These are phyloP conservation scores for Leishmania braziliensis DNA, from an alignment of 208 protist genomes.

Conservation along the genomic window DNA sequence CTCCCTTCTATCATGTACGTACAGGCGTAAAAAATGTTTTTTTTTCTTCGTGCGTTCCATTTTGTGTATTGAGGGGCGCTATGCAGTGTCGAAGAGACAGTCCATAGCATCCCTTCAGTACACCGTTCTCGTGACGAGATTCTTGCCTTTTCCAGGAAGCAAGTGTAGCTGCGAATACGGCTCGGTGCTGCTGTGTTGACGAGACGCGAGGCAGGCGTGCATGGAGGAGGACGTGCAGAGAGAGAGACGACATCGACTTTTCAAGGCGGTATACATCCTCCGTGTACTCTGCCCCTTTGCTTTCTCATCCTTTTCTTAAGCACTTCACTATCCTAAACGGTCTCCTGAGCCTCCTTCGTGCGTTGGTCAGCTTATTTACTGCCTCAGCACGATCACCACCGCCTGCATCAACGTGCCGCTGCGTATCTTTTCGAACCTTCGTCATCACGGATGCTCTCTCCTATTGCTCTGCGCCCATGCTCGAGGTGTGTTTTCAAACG, in stretches of 20 bases:
- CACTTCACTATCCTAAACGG: background rate
- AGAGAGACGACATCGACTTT: background rate
- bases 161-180: background rate
- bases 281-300: background rate
- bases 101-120: background rate
- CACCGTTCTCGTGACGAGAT: background rate
- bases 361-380: background rate
- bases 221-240: background rate
- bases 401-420: background rate
- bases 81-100: background rate
- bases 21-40: background rate
- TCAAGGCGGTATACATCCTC: background rate
- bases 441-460: background rate
- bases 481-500: background rate
- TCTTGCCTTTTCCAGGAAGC: background rate
- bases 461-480: background rate
- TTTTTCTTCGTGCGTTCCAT: background rate
- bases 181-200: background rate
- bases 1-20: conserved; percentile 1
- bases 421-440: background rate
- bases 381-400: background rate
- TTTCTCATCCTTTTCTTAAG: background rate
- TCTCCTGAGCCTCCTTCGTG: background rate
- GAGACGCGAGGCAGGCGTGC: background rate
- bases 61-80: background rate